Evolutionary conservation across 116 monocot genomes (phyloP).

Genomic region (Iris pallida): DNA sequence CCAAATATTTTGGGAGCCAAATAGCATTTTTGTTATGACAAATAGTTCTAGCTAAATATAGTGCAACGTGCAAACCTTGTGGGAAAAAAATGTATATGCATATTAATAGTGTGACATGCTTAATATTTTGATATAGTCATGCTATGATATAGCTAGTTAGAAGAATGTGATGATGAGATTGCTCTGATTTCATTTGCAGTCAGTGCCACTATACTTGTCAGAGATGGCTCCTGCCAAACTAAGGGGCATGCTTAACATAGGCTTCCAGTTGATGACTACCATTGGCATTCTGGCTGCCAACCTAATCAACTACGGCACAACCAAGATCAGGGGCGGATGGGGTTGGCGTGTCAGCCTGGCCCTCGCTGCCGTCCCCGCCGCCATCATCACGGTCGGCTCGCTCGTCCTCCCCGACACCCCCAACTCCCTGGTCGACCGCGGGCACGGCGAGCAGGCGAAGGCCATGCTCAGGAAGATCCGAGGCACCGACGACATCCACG

Average conservation of each 20-base stretch:
- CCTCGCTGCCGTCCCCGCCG: background rate
- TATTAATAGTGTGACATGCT: too few species aligned
- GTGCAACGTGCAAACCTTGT: too few species aligned
- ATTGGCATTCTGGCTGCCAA: background rate
- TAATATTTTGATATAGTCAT: too few species aligned
- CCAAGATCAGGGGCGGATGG: background rate
- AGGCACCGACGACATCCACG: conserved; percentile 10
- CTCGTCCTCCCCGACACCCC: background rate
- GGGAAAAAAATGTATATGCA: too few species aligned
- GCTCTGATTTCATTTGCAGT: too few species aligned
- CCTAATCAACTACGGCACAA: background rate
- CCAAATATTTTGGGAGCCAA: too few species aligned
- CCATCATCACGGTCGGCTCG: background rate
- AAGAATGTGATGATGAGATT: too few species aligned
- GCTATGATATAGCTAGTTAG: too few species aligned
- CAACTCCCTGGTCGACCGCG: background rate
- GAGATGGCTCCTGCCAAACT: conserved; percentile 12
- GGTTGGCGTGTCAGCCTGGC: conserved; percentile 2
- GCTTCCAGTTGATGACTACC: background rate
- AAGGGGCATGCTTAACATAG: conserved; percentile 5
- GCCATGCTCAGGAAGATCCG: conserved; percentile 1
- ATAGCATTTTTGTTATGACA: too few species aligned
- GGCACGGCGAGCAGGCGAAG: background rate
- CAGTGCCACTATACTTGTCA: background rate
- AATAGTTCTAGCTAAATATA: too few species aligned